Evolutionary conservation across 1,284 basidiomycete genomes (phyloP).

Genomic region (Volvariella surrecta): DNA sequence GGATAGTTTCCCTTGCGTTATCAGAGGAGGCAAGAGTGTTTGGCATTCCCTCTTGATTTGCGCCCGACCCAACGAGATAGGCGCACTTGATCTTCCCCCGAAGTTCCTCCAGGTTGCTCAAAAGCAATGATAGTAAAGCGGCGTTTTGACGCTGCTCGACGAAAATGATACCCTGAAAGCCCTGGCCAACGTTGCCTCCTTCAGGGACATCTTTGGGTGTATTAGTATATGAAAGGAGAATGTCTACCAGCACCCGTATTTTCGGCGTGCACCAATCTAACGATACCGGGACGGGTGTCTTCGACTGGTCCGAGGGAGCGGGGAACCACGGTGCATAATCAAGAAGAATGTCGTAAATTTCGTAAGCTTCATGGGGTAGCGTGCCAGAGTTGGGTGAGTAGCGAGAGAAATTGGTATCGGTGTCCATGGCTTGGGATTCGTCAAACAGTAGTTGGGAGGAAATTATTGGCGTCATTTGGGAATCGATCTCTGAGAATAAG

Average conservation of each 20-base stretch:
- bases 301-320: constrained; percentile 13
- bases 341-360: constrained; percentile 40
- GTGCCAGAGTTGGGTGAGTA: neutral
- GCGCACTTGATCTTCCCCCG: constrained; percentile 49
- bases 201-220: constrained; percentile 15
- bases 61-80: constrained; percentile 65
- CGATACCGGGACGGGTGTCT: constrained; percentile 32
- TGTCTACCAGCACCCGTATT: constrained; percentile 48
- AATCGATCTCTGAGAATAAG: constrained; percentile 50
- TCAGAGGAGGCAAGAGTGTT: constrained; percentile 36
- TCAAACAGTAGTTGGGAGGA: too few relatives aligned
- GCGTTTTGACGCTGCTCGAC: constrained; percentile 78
- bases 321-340: constrained; percentile 44
- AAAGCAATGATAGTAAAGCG: constrained; percentile 53
- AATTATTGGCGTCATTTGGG: constrained; percentile 28
- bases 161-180: constrained; percentile 76
- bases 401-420: too few relatives aligned
- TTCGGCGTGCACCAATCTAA: constrained; percentile 68
- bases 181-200: neutral
- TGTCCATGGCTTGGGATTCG: too few relatives aligned
- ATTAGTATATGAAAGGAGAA: constrained; percentile 35
- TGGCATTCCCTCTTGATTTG: constrained; percentile 28
- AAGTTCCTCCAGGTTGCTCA: constrained; percentile 51
- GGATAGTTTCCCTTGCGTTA: constrained; percentile 50
- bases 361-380: constrained; percentile 12